Evolutionary conservation across 2,329 filamentous ascomycete species (phyloP).

Genomic region (Cercospora sojina): DNA sequence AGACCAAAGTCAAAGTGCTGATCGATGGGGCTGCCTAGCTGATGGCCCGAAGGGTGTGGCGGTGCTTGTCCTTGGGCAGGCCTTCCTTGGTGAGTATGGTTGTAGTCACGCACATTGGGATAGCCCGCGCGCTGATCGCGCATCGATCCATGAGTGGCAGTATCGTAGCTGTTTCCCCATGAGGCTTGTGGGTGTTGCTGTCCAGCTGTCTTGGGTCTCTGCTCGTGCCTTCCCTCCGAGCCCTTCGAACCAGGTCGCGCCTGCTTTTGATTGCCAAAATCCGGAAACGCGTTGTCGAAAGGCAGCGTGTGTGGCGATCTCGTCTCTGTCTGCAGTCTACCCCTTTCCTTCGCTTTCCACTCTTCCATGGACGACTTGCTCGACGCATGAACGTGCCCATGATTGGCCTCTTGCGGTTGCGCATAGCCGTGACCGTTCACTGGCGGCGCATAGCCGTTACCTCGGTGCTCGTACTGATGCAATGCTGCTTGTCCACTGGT

Average conservation of each 20-base stretch:
- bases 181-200: constrained; percentile 14
- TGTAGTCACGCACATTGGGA: not conserved
- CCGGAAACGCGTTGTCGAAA: constrained; percentile 51
- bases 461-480: constrained; percentile 8
- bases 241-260: constrained; percentile 26
- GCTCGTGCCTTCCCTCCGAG: constrained; percentile 18
- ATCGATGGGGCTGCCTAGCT: constrained; percentile 11
- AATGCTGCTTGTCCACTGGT: constrained; percentile 7
- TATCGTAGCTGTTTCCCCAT: constrained; percentile 19
- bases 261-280: constrained; percentile 40
- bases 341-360: constrained; percentile 38
- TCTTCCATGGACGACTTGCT: constrained; percentile 36
- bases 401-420: constrained; percentile 2
- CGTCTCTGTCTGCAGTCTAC: constrained; percentile 33
- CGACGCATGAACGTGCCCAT: not conserved
- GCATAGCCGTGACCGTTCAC: not conserved
- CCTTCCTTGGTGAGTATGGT: constrained; percentile 10
- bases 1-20: constrained; percentile 14
- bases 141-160: not conserved
- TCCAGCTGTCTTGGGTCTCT: constrained; percentile 15
- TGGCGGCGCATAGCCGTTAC: not conserved
- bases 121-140: not conserved
- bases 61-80: constrained; percentile 13
- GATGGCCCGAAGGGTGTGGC: constrained; percentile 19
- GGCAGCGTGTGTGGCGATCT: constrained; percentile 33